Conservation (phyloP, 495 filamentous ascomycete genomes). For the Hypoxylon cercidicola region DNA sequence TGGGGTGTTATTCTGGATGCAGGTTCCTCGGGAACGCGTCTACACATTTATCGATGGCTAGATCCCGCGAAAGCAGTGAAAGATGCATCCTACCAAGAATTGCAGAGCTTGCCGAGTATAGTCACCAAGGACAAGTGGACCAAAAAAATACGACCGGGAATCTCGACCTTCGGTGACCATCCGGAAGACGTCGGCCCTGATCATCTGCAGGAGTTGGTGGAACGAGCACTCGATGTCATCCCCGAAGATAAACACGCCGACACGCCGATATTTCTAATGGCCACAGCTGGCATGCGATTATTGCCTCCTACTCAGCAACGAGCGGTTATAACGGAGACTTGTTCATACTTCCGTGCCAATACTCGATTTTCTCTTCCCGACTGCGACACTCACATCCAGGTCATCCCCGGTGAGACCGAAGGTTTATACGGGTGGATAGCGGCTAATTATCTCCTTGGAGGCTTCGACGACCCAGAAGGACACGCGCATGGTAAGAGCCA, state of each 20-base stretch:
- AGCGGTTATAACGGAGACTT: slow-evolving; percentile 79
- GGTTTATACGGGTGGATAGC: slow-evolving; percentile 99
- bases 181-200: slow-evolving; percentile 81
- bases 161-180: slow-evolving; percentile 86
- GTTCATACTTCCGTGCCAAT: slow-evolving; percentile 80
- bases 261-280: slow-evolving; percentile 93
- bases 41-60: slow-evolving; percentile 94
- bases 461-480: slow-evolving; percentile 81
- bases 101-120: slow-evolving; percentile 79
- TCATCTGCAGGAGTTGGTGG: slow-evolving; percentile 79
- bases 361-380: slow-evolving; percentile 89
- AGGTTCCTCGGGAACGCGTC: slow-evolving; percentile 82
- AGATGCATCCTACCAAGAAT: slow-evolving; percentile 65
- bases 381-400: slow-evolving; percentile 89
- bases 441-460: slow-evolving; percentile 95
- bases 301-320: slow-evolving; percentile 77
- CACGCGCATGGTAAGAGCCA: slow-evolving; percentile 85
- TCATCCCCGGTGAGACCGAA: slow-evolving; percentile 97
- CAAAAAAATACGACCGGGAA: slow-evolving; percentile 91
- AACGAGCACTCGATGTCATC: slow-evolving; percentile 86
- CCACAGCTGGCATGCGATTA: slow-evolving; percentile 96
- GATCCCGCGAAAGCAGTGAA: slow-evolving; percentile 75
- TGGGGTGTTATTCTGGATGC: slow-evolving; percentile 72
- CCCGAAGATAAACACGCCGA: slow-evolving; percentile 79
- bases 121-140: slow-evolving; percentile 88